These are phyloP conservation scores for Cordyceps fumosorosea DNA, from an alignment of 2,329 filamentous ascomycete genomes.

Conservation along the genomic window DNA sequence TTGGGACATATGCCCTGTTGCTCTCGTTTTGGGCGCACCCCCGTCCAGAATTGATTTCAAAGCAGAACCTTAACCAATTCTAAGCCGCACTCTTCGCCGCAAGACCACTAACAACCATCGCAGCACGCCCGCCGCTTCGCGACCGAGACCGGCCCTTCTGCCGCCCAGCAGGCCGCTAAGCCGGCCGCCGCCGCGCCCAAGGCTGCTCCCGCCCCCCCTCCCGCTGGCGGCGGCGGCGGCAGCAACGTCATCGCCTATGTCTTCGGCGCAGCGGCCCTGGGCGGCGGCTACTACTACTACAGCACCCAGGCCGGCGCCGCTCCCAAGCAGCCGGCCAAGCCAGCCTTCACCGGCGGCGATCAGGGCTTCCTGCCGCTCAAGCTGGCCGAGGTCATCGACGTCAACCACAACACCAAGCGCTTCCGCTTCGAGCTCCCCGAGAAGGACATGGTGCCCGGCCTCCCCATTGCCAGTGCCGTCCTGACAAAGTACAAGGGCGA, in stretches of 20 bases:
- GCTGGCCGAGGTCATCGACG: slow-evolving; percentile 66
- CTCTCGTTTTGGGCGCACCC: neutral
- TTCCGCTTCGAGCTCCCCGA: slow-evolving; percentile 84
- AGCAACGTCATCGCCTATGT: slow-evolving; percentile 55
- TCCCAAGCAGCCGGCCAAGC: slow-evolving; percentile 36
- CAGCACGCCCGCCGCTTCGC: slow-evolving; percentile 60
- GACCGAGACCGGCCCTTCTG: slow-evolving; percentile 39
- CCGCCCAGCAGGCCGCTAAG: slow-evolving; percentile 22
- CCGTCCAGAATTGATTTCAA: neutral
- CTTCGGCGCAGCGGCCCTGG: slow-evolving; percentile 52
- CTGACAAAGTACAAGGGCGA: slow-evolving; percentile 86
- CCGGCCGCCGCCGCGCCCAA: slow-evolving; percentile 41
- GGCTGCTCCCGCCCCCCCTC: slow-evolving; percentile 28
- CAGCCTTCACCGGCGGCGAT: slow-evolving; percentile 71
- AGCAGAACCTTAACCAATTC: neutral
- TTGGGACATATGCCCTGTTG: slow-evolving; percentile 1
- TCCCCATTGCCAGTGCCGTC: slow-evolving; percentile 77
- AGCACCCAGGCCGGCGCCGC: slow-evolving; percentile 35
- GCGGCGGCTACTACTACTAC: slow-evolving; percentile 52
- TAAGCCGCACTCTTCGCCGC: slow-evolving; percentile 12
- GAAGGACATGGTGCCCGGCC: slow-evolving; percentile 74
- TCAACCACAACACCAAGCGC: slow-evolving; percentile 95
- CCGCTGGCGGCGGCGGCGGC: slow-evolving; percentile 37
- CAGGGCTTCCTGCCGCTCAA: slow-evolving; percentile 83
- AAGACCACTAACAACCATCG: slow-evolving; percentile 26